These are phyloP conservation scores for Aspergillus sp. DNA, from an alignment of 2,329 filamentous ascomycete species.

Conservation along the genomic window DNA sequence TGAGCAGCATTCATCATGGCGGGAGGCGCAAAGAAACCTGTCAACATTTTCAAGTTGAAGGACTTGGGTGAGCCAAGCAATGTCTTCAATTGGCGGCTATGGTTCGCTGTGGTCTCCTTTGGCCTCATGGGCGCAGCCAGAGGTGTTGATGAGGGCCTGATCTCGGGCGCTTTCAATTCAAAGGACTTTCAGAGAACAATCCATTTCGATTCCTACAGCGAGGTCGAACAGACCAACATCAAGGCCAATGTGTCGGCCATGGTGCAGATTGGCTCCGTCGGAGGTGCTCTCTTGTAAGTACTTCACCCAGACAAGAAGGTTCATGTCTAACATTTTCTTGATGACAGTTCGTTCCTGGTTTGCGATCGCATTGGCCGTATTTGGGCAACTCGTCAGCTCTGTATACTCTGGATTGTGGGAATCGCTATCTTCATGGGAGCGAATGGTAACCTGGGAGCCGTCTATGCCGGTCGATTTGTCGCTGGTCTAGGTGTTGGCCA, in stretches of 20 bases:
- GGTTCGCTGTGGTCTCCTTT: slow-evolving; percentile 71
- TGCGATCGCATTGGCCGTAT: slow-evolving; percentile 46
- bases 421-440: slow-evolving; percentile 42
- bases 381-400: slow-evolving; percentile 37
- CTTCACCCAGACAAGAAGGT: no score
- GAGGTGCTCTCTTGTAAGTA: slow-evolving; percentile 58
- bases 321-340: no score
- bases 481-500: slow-evolving; percentile 41
- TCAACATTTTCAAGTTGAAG: slow-evolving; percentile 55
- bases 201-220: slow-evolving; percentile 50
- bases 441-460: slow-evolving; percentile 31
- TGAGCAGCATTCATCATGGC: slow-evolving; percentile 20
- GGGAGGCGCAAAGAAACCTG: slow-evolving; percentile 43
- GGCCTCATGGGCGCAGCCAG: slow-evolving; percentile 71
- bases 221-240: slow-evolving; percentile 58
- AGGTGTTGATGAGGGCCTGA: slow-evolving; percentile 76
- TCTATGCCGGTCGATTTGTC: slow-evolving; percentile 42
- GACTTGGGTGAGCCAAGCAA: slow-evolving; percentile 63
- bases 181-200: slow-evolving; percentile 59
- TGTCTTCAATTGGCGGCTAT: slow-evolving; percentile 72
- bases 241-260: slow-evolving; percentile 74
- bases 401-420: slow-evolving; percentile 38
- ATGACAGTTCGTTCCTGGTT: slow-evolving; percentile 42
- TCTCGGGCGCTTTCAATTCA: slow-evolving; percentile 66
- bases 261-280: slow-evolving; percentile 75